Evolutionary conservation across 371 early-diverging fungal species (phyloP), one percentile per base, ranked within the genome.

Genomic region (Phascolomyces articulosus): DNA sequence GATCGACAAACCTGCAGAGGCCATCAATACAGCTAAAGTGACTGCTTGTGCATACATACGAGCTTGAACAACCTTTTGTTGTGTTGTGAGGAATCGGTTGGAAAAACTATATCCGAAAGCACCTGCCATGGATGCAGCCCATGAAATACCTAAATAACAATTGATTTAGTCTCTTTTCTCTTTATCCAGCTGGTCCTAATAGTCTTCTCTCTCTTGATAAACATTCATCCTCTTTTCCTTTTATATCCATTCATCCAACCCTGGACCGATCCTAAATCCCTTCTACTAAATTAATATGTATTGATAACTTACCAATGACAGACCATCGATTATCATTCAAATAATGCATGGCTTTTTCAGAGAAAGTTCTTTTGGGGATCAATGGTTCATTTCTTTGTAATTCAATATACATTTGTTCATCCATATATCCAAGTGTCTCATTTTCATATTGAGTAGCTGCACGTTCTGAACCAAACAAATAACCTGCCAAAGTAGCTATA

Each of bases 31-130:
- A 29, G 74, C 80, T 58, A 83, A 72, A 0, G 83, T 83, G 23
- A 77, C 77, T 7, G 80, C 83, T 61, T 83, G 79, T 34, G 83
- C 81, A 62, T 78, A 90, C 90, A 91, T 90, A 80, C 92, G 89
- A 9, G 92, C 91, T 55, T 91, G 90, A 26, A 92, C 92, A 6
- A 89, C 67, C 66, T 90, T 90, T 70, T 92, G 92, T 51, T 90
- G 87, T 7, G 85, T 84, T 2, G 88, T 83, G 58, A 91, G 73
- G 15, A 86, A 87, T 72, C 80, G 85, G 68, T 91, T 82, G 31
- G 87, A 83, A 65, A 89, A 91, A 61, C 89, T 81, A 66, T 86
- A 82, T 26, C 81, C 82, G 18, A 89, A 63, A 1, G 92, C 86
- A 54, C 86, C 89, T 11, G 73, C 86, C 82, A 91, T 90, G 40